These are phyloP conservation scores for Vitis labrusca DNA, from an alignment of 164 flowering plant genomes.

Conservation along the genomic window DNA sequence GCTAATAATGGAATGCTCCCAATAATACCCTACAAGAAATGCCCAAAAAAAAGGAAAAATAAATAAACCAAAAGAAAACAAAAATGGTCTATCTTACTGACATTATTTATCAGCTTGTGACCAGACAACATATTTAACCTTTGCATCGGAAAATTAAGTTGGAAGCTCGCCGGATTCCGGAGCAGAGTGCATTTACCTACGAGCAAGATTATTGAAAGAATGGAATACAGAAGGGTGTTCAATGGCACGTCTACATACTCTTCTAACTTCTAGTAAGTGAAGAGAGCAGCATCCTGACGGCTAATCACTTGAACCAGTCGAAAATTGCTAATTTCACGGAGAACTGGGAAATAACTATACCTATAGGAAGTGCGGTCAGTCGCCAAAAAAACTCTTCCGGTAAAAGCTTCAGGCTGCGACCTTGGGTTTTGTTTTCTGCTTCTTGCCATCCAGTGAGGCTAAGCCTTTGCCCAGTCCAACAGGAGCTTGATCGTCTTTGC, in stretches of 20 bases:
- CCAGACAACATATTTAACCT: too few species aligned
- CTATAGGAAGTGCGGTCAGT: too few species aligned
- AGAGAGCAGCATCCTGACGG: background rate
- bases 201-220: slow-evolving; percentile 9
- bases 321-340: background rate
- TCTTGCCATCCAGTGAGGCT: slow-evolving; percentile 60
- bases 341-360: background rate
- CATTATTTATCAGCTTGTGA: background rate
- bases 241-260: too few species aligned
- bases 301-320: background rate
- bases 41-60: background rate
- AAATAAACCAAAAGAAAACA: background rate
- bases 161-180: background rate
- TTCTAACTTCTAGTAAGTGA: too few species aligned
- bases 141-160: background rate
- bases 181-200: background rate
- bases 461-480: slow-evolving; percentile 80
- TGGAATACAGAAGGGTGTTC: background rate
- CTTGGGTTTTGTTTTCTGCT: slow-evolving; percentile 67
- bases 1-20: background rate
- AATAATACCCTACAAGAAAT: background rate
- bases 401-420: slow-evolving; percentile 28
- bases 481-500: slow-evolving; percentile 49
- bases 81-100: background rate
- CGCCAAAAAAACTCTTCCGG: background rate